Evolutionary conservation across 75 land plant genomes (phyloP).

Genomic region (Pinus tabuliformis): DNA sequence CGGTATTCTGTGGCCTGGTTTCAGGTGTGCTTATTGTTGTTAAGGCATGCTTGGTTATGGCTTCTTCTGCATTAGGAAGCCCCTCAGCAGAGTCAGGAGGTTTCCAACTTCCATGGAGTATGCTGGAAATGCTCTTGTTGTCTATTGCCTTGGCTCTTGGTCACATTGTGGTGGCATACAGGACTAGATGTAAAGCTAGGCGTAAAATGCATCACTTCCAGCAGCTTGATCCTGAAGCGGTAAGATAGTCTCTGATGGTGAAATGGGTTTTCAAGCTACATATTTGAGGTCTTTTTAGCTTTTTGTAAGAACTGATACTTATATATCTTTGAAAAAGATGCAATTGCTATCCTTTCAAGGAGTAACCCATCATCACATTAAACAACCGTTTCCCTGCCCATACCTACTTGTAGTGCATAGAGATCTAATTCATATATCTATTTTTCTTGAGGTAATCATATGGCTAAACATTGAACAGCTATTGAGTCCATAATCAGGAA

Average conservation of each 20-base stretch:
- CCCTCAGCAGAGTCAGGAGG: neutral
- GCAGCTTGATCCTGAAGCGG: conserved; percentile 29
- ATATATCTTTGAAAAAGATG: no score
- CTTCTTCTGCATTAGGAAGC: neutral
- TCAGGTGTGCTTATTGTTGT: conserved; percentile 20
- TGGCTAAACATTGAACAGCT: no score
- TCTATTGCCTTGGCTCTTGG: conserved; percentile 33
- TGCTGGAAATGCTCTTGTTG: conserved; percentile 20
- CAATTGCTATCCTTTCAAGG: no score
- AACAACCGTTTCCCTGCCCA: no score
- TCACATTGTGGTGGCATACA: conserved; percentile 42
- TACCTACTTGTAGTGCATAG: no score
- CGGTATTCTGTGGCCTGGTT: conserved; percentile 18
- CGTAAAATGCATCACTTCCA: conserved; percentile 35
- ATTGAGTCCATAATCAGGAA: no score
- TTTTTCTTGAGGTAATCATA: no score
- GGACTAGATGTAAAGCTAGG: conserved; percentile 29
- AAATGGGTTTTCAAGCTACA: neutral
- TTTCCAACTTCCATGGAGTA: conserved; percentile 11
- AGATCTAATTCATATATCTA: no score
- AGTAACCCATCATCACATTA: no score
- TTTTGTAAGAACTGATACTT: no score
- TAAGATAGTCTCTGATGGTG: neutral
- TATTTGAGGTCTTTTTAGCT: neutral
- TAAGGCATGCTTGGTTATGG: conserved; percentile 19